Base-by-base conservation (phyloP, 495 filamentous ascomycete genomes). In the Penicillium atrosanguineum region DNA sequence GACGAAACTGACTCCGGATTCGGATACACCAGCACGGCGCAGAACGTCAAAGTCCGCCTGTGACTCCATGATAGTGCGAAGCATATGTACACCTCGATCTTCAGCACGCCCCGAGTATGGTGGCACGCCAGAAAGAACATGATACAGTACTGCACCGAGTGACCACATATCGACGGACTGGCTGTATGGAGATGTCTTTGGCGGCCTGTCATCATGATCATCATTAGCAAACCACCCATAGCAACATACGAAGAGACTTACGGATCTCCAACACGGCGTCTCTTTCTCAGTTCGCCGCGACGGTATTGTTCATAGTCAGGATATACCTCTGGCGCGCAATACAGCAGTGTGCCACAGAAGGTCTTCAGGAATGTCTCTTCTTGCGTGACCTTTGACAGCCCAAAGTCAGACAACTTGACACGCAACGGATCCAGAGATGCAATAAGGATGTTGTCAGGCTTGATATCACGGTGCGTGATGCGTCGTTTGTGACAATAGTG, bases 391-490 rank as follows among this genome's bases (percentile, higher is more conserved):
- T 98, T 98, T 0, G 95, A 96, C 11, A 98, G 76, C 3, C 91
- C 91, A 74, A 98, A 98, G 64, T 98, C 94, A 0, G 95, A 95
- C 14, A 98, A 76, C 72, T 97, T 97, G 60, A 97, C 88, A 1
- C 79, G 70, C 29, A 94, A 78, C 0, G 93, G 93, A 15, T 88
- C 78, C 1, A 81, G 61, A 1, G 81, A 86, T 7, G 80, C 72
- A 55, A 97, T 87, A 23, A 98, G 75, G 53, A 98, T 96, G 63
- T 98, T 98, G 71, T 97, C 95, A 0, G 94, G 94, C 67, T 98
- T 98, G 61, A 98, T 89, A 69, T 98, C 94, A 4, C 94, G 87
- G 72, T 98, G 94, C 0, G 93, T 96, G 58, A 98, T 96, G 44
- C 84, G 87, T 59, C 83, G 85, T 31, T 79, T 70, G 62, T 98